Conservation (phyloP, 305 asterid species). For the Fraxinus nigra region DNA sequence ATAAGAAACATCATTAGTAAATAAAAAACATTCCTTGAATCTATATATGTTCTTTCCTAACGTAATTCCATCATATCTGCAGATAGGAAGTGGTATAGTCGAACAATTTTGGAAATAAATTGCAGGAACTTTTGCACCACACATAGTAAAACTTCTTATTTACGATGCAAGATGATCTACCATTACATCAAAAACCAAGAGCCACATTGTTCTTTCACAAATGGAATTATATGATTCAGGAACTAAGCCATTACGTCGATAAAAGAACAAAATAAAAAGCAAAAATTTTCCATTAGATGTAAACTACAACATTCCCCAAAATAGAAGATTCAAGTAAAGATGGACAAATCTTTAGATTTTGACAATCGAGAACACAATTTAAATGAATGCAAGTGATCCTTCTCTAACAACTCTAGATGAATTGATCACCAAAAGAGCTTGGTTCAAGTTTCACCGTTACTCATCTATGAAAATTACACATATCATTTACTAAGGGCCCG, state of each 20-base stretch:
- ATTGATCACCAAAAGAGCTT: background rate
- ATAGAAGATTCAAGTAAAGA: background rate
- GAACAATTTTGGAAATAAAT: background rate
- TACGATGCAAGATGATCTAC: background rate
- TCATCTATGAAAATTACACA: background rate
- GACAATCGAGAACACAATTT: background rate
- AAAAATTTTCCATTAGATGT: background rate
- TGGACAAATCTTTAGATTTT: background rate
- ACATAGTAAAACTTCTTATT: background rate
- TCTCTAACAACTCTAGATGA: background rate
- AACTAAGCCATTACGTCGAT: background rate
- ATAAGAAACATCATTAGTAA: background rate
- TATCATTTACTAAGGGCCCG: background rate
- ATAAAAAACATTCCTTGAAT: background rate
- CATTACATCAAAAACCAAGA: background rate
- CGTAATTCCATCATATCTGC: background rate
- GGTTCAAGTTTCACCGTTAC: background rate
- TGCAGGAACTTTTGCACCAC: background rate
- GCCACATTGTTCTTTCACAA: background rate
- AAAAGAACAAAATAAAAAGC: background rate
- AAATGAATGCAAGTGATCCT: background rate
- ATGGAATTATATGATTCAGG: background rate
- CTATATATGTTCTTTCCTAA: background rate
- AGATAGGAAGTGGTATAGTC: background rate
- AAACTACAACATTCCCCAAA: background rate